phyloP scores from a whole-genome alignment of 441 rosid genomes.

The Croton laevigatus region DNA sequence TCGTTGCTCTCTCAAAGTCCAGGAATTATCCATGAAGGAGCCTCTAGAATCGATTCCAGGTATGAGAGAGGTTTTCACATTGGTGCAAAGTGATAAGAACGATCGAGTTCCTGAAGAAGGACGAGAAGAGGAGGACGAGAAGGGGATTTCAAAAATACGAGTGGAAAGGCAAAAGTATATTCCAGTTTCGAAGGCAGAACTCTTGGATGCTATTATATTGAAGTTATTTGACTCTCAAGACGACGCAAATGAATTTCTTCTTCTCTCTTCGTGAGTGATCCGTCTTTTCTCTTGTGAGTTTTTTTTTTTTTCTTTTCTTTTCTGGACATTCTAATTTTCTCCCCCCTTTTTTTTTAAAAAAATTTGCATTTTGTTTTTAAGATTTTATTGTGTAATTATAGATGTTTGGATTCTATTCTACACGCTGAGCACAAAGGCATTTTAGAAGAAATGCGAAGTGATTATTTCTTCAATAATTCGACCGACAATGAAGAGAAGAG shows the following conservation, averaged over 20 bases:
- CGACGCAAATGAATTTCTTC: constrained; percentile 53
- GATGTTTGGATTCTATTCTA: constrained; percentile 83
- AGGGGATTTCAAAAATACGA: constrained; percentile 58
- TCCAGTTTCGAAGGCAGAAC: constrained; percentile 69
- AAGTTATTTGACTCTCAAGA: constrained; percentile 50
- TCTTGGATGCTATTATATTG: constrained; percentile 53
- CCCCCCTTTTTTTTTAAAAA: not conserved
- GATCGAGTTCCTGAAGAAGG: constrained; percentile 18
- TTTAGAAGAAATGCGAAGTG: constrained; percentile 78
- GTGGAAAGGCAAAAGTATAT: constrained; percentile 81
- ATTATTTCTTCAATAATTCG: constrained; percentile 49
- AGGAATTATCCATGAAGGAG: constrained; percentile 30
- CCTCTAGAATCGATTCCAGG: constrained; percentile 26
- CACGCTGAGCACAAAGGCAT: constrained; percentile 85
- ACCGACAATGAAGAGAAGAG: constrained; percentile 26
- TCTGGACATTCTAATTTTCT: not conserved
- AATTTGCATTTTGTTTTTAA: not conserved
- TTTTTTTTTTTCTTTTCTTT: not conserved
- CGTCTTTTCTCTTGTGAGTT: no score
- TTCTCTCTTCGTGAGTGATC: constrained; percentile 65
- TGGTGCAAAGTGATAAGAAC: constrained; percentile 11
- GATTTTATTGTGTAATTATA: constrained; percentile 23
- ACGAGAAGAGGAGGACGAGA: constrained; percentile 32
- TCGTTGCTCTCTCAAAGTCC: constrained; percentile 28
- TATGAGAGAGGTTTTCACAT: constrained; percentile 15